A percentile compares a stretch with the other conserved stretches of the same genome.
These are phyloP conservation scores for Calonectria hawksworthii DNA, from an alignment of 2,329 filamentous ascomycete genomes.

Conservation along the genomic window DNA sequence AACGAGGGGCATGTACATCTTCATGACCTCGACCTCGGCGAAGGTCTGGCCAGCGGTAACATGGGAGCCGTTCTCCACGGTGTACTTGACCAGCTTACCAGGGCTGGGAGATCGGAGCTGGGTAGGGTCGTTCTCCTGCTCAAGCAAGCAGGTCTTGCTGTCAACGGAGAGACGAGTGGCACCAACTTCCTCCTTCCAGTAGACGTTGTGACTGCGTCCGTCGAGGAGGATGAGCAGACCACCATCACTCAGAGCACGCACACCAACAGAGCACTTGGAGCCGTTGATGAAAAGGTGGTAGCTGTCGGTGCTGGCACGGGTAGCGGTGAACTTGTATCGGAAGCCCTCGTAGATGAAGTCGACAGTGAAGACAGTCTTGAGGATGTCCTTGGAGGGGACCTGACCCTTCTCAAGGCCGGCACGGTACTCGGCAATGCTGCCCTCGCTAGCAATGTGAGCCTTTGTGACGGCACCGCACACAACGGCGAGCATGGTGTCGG, in stretches of 20 bases:
- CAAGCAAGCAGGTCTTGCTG: constrained; percentile 96
- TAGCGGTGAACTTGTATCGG: constrained; percentile 98
- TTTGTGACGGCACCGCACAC: constrained; percentile 96
- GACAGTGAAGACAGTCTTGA: constrained; percentile 97
- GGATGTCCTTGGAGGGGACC: constrained; percentile 94
- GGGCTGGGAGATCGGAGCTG: constrained; percentile 95
- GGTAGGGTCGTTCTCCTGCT: constrained; percentile 99
- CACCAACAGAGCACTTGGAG: constrained; percentile 93
- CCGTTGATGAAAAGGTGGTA: constrained; percentile 99
- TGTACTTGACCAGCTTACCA: constrained; percentile 98
- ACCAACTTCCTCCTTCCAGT: constrained; percentile 99
- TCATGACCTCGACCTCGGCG: constrained; percentile 99
- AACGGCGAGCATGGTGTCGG: constrained; percentile 93
- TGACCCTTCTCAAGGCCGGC: constrained; percentile 95
- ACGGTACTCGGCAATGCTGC: constrained; percentile 88
- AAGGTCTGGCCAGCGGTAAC: constrained; percentile 93
- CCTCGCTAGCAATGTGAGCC: constrained; percentile 94
- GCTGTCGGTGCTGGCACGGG: constrained; percentile 90
- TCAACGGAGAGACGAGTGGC: constrained; percentile 96
- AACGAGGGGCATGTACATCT: constrained; percentile 99
- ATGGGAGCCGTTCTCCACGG: constrained; percentile 94
- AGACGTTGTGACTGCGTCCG: constrained; percentile 96
- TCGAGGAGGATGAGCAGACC: constrained; percentile 91
- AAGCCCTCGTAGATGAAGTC: constrained; percentile 99
- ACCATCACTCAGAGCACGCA: constrained; percentile 93